These are phyloP conservation scores for Penicillium glabrum DNA, from an alignment of 2,329 filamentous ascomycete genomes.

Conservation along the genomic window DNA sequence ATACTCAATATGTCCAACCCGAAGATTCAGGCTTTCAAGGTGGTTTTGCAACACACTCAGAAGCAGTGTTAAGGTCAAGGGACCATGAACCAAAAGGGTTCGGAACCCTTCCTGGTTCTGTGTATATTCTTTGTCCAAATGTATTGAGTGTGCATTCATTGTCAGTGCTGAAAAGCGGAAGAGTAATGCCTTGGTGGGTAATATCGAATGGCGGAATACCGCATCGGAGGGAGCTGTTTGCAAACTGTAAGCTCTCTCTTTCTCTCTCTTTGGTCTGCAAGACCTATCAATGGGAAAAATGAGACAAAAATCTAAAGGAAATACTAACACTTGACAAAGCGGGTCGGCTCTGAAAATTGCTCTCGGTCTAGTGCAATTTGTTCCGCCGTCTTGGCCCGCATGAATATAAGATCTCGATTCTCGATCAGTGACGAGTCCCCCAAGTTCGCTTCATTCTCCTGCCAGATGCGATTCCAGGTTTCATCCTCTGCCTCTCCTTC, in stretches of 20 bases:
- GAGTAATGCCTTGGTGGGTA: slow-evolving; percentile 69
- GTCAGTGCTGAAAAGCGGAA: slow-evolving; percentile 90
- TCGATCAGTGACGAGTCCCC: slow-evolving; percentile 55
- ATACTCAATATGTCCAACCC: slow-evolving; percentile 66
- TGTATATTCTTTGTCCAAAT: slow-evolving; percentile 74
- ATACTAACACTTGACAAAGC: slow-evolving; percentile 34
- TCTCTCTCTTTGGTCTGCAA: neutral
- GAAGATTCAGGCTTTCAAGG: slow-evolving; percentile 35
- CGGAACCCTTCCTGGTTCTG: slow-evolving; percentile 71
- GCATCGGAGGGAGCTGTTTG: slow-evolving; percentile 50
- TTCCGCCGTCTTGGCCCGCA: slow-evolving; percentile 52
- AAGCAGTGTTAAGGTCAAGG: slow-evolving; percentile 75
- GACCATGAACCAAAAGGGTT: slow-evolving; percentile 81
- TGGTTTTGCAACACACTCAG: slow-evolving; percentile 65
- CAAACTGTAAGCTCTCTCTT: neutral
- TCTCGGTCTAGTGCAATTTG: slow-evolving; percentile 28
- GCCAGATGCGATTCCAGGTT: slow-evolving; percentile 46
- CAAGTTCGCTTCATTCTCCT: slow-evolving; percentile 41
- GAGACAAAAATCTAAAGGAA: neutral
- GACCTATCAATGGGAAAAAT: neutral
- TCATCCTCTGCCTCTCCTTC: slow-evolving; percentile 35
- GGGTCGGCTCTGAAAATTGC: slow-evolving; percentile 22
- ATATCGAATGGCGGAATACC: slow-evolving; percentile 59
- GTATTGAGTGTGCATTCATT: slow-evolving; percentile 90
- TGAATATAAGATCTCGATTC: slow-evolving; percentile 63